These are phyloP conservation scores for Pseudocercospora eumusae DNA, from an alignment of 2,329 filamentous ascomycete genomes.

Conservation along the genomic window DNA sequence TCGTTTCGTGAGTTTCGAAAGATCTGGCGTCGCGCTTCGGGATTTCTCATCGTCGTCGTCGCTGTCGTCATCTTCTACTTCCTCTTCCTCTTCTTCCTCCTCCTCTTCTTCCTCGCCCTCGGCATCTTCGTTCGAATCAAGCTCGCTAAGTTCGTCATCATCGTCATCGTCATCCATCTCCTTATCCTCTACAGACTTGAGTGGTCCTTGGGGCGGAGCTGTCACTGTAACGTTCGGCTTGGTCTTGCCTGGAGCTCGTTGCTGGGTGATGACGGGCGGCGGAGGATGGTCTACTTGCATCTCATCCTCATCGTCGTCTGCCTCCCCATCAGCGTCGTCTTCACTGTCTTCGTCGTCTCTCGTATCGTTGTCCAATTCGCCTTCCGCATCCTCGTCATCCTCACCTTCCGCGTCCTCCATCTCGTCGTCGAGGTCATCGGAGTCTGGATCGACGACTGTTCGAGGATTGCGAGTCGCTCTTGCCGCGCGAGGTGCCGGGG, in stretches of 20 bases:
- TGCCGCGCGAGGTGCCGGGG: constrained; percentile 37
- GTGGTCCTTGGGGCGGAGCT: constrained; percentile 32
- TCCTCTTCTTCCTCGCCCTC: constrained; percentile 44
- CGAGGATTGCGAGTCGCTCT: constrained; percentile 40
- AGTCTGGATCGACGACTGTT: constrained; percentile 40
- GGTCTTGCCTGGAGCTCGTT: constrained; percentile 20
- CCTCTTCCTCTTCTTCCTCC: constrained; percentile 46
- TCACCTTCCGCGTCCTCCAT: constrained; percentile 30
- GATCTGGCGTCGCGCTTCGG: constrained; percentile 61
- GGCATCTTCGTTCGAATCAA: constrained; percentile 39
- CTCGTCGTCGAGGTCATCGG: constrained; percentile 35
- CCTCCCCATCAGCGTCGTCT: constrained; percentile 40
- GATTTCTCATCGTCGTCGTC: constrained; percentile 57
- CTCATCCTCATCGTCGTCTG: constrained; percentile 42
- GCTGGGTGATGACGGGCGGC: constrained; percentile 38
- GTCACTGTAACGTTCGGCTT: constrained; percentile 38
- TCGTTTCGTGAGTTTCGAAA: constrained; percentile 67
- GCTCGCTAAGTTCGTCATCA: constrained; percentile 49
- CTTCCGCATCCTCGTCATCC: constrained; percentile 28
- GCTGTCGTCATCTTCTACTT: constrained; percentile 44
- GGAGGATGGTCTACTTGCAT: constrained; percentile 39
- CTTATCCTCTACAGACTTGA: constrained; percentile 53
- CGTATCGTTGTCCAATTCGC: constrained; percentile 42
- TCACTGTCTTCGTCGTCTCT: constrained; percentile 42
- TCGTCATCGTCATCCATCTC: constrained; percentile 56